Conservation (phyloP, 164 flowering plant species). For the Kingdonia uniflora region DNA sequence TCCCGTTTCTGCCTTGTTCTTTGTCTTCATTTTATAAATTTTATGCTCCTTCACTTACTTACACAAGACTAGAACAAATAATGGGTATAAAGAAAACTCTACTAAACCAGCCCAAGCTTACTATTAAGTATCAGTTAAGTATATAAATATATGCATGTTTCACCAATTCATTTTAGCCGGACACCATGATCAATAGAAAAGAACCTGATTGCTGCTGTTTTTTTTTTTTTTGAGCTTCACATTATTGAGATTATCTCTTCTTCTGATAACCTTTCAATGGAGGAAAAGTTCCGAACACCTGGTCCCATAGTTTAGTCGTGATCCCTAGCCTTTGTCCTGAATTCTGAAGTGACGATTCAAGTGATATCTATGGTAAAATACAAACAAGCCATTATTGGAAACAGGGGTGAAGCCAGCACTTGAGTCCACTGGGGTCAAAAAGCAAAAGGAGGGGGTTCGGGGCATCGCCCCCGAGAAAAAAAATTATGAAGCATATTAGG, state of each 20-base stretch:
- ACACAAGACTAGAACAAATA: background rate
- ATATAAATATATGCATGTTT: background rate
- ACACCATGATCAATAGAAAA: background rate
- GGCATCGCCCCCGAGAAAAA: conserved; percentile 5
- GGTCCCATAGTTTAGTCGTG: conserved; percentile 84
- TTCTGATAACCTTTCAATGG: conserved; percentile 31
- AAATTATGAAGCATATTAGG: background rate
- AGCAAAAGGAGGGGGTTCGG: too few species aligned
- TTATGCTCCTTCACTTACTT: too few species aligned
- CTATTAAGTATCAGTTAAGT: background rate
- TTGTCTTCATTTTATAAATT: too few species aligned
- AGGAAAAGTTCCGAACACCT: conserved; percentile 79
- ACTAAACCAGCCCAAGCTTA: conserved; percentile 1
- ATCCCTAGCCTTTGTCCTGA: conserved; percentile 87
- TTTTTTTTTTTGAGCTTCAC: background rate
- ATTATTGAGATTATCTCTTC: conserved; percentile 16
- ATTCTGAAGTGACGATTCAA: conserved; percentile 88
- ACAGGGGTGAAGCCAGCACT: too few species aligned
- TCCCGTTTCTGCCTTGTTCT: too few species aligned
- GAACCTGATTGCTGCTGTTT: background rate
- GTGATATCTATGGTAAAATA: conserved; percentile 77
- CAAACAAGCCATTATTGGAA: too few species aligned
- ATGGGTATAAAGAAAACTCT: conserved; percentile 1
- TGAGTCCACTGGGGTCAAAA: too few species aligned
- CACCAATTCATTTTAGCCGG: background rate